Evolutionary conservation across 768 basidiomycete species (phyloP), one percentile per base, ranked within the genome.

Genomic region (Zangia roseola): DNA sequence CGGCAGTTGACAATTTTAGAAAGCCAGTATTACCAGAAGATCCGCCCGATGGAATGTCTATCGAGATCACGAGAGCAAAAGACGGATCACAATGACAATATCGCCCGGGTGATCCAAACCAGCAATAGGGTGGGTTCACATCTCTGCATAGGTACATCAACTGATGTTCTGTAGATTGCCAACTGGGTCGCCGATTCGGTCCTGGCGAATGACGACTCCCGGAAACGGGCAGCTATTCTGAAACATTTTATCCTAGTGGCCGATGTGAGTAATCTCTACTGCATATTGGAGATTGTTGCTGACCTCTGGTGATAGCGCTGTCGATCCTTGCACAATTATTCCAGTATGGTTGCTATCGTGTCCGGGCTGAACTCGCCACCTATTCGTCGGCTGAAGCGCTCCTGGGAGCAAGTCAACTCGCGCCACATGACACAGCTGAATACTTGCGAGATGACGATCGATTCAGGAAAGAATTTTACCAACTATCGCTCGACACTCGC

Each of bases 341-440:
- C 94, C 17, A 90, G 86, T n/a, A 91, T 98, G 86, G 91, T 93
- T 50, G 93, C 94, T 28, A 89, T 98, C 47, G 85, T 94, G 31
- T 95, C 95, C 13, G 95, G 94, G 7, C 75, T 97, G 45, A 94
- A 95, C 58, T 91, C 91, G 1, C 89, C 95, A 17, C 92, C 93
- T 12, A 94, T 98, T 52, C 84, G 88, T 37, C 84, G 95, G 9
- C 74, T 98, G 50, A 94, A 93, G 65, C 82, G 95, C 42, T 94
- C 95, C 5, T 94, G 92, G 86, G 93, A 97, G 55, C 83, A 86
- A 69, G 82, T 97, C 52, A 85, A 78, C 56, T 79, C 83, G 47
- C 84, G 88, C 53, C 78, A 81, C 53, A 81, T 89, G 75, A 71
- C 83, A 1, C 79, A 84, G 57, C 84, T 97, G 56, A 80, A 78